Evolutionary conservation across 768 basidiomycete genomes (phyloP), one percentile per base, ranked within the genome.

Genomic region (Hericium alpestre): DNA sequence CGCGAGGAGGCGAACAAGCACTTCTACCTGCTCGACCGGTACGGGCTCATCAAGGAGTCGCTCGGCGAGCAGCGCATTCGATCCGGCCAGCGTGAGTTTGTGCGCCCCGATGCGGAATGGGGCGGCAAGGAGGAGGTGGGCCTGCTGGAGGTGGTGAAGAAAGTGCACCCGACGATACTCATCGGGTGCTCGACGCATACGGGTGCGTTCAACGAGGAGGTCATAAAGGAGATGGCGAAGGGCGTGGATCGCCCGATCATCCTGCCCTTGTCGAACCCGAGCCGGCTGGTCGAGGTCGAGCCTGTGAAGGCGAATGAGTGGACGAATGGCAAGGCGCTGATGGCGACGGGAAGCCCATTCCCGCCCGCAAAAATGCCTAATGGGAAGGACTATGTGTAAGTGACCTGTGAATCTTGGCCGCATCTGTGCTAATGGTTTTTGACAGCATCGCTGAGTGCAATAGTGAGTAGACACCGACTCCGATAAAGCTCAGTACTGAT

Each of bases 271-370:
- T 86, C 82, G 41, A 94, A 94, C 69, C 92, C 91, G 2, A 90
- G 84, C 59, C 68, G 72, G 47, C 73, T 92, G 55, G 84, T 83
- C 48, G 92, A 95, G 67, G 86, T 85, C 1, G 74, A 81, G 55
- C 89, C 88, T 6, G 73, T 76, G 58, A 79, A 89, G 63, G 77
- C 85, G 32, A 80, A 84, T 63, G 75, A 81, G 16, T 94, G 92
- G 92, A 87, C 90, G 2, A 70, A 80, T 1, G 90, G 89, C 3
- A 81, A 79, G 63, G 92, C 90, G 10, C 71, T 94, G 53, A 72
- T 93, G 53, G 90, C 90, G 1, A 92, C 87, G 11, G 92, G 91
- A 18, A 87, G 86, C 57, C 90, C 90, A 2, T 94, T 93, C 74
- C 81, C 80, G 8, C 82, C 81, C 25, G 85, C 83, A 32, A 79